Conservation (phyloP, 2,329 filamentous ascomycete species). For the Phaeophleospora eucalypticola region DNA sequence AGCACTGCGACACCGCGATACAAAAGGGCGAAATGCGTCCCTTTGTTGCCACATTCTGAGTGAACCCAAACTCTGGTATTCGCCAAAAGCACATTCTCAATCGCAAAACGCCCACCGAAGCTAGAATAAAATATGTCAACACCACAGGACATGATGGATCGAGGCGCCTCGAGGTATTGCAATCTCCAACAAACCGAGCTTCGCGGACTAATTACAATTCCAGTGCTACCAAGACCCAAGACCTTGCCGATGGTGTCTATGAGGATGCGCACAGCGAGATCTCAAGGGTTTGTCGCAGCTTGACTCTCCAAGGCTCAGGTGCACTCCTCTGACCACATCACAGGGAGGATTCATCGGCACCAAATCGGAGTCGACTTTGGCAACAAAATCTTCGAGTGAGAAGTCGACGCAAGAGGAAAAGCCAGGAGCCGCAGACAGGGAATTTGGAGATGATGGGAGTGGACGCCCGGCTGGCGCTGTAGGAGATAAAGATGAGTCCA, state of each 20-base stretch:
- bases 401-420: neutral
- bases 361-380: neutral
- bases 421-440: neutral
- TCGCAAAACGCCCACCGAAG: no score
- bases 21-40: no score
- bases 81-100: neutral
- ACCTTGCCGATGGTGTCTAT: constrained; percentile 2
- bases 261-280: constrained; percentile 2
- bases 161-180: neutral
- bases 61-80: no score
- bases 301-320: no score
- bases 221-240: constrained; percentile 2
- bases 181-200: neutral
- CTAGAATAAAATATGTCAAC: neutral
- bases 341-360: neutral
- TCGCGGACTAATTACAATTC: neutral
- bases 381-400: neutral
- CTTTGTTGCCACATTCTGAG: no score
- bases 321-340: neutral
- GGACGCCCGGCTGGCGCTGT: no score
- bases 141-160: neutral
- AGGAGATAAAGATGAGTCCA: neutral
- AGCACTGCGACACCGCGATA: no score
- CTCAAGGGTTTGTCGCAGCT: neutral
- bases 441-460: neutral